Conservation (phyloP, 2,329 filamentous ascomycete genomes). For the Juglanconis juglandina region DNA sequence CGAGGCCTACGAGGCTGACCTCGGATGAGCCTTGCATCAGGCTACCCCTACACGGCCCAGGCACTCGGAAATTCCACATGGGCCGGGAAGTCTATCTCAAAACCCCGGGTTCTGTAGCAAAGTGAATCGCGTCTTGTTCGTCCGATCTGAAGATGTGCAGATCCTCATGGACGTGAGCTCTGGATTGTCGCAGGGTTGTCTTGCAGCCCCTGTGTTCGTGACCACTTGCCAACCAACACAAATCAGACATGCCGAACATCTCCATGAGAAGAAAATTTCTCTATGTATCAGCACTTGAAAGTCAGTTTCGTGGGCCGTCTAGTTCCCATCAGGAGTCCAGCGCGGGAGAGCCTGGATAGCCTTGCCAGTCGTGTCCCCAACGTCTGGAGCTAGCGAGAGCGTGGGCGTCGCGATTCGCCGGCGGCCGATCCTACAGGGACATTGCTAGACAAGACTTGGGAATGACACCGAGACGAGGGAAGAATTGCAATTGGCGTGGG, state of each 20-base stretch:
- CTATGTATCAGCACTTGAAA: no score
- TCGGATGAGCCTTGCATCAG: no score
- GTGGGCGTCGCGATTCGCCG: constrained; percentile 1
- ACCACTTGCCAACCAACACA: background rate
- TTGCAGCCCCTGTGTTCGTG: background rate
- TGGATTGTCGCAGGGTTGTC: background rate
- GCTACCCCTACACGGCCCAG: background rate
- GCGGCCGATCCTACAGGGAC: background rate
- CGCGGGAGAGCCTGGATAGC: background rate
- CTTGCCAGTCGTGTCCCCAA: background rate
- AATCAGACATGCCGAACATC: background rate
- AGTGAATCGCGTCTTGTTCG: constrained; percentile 4
- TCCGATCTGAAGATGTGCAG: constrained; percentile 1
- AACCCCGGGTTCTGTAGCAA: background rate
- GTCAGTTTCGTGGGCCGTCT: no score
- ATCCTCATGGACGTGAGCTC: background rate
- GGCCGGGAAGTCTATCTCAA: background rate
- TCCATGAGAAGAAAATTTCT: background rate
- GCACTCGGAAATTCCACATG: background rate
- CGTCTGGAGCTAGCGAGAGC: background rate
- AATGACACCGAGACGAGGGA: constrained; percentile 1
- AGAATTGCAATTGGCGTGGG: constrained; percentile 3
- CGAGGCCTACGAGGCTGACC: background rate
- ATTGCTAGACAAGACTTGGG: background rate
- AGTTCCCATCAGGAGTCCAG: background rate